Conservation (phyloP, 441 rosid genomes). For the Geranium incanum region DNA sequence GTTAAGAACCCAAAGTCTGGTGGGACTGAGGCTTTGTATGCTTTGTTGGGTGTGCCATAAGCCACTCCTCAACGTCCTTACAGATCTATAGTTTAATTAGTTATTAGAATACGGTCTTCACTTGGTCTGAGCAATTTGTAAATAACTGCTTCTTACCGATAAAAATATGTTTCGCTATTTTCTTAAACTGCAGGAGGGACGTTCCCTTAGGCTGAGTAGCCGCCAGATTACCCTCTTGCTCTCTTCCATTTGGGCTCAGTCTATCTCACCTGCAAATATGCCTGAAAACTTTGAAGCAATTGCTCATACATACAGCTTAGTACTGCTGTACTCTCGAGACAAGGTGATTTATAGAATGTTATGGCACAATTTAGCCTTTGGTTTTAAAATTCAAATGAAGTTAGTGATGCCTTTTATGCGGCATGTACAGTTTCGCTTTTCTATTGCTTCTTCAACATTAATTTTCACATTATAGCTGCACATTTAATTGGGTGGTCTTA, state of each 20-base stretch:
- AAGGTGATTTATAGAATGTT: conserved; percentile 42
- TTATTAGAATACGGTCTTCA: neutral
- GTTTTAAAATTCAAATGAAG: neutral
- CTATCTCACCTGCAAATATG: conserved; percentile 65
- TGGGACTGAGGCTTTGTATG: neutral
- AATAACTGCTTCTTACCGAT: neutral
- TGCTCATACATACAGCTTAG: conserved; percentile 76
- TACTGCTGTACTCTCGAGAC: conserved; percentile 58
- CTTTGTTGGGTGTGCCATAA: neutral
- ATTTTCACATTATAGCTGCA: neutral
- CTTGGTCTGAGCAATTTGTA: conserved; percentile 10
- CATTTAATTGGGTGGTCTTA: neutral
- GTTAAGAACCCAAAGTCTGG: conserved; percentile 9
- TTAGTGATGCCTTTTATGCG: conserved; percentile 6
- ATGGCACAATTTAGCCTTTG: conserved; percentile 8
- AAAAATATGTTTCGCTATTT: conserved; percentile 11
- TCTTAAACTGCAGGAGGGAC: conserved; percentile 38
- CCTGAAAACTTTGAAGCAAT: conserved; percentile 87
- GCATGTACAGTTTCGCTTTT: neutral
- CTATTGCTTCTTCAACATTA: neutral
- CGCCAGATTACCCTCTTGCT: conserved; percentile 76
- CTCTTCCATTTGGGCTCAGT: conserved; percentile 86
- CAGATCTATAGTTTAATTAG: too few species aligned
- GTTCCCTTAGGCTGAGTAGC: conserved; percentile 74
- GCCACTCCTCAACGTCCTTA: too few species aligned